Base-by-base conservation (phyloP, 345 rosid species). In the Heritiera littoralis region DNA sequence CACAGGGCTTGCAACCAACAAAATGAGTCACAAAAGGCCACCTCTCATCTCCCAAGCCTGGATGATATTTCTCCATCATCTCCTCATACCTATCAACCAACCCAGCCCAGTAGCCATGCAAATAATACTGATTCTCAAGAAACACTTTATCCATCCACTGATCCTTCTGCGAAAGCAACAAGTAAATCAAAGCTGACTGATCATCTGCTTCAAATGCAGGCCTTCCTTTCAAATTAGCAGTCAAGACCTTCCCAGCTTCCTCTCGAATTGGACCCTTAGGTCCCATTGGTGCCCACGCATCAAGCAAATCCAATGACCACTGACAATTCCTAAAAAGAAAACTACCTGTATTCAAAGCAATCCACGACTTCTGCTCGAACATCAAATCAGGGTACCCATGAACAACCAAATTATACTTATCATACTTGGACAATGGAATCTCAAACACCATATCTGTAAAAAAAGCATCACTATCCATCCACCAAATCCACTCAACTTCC, bases 391-490 rank as follows among this genome's bases (percentile, higher is more conserved):
- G 96, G 77, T 95, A 95, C 40, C 98, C 98, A 63, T 93, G 98
- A 78, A 95, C 86, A 72, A 95, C 98, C 91, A 95, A 74, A 84
- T 93, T 91, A 74, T 92, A 89, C 52, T 87, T 80, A 56, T 84
- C 83, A 61, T 95, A 95, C 85, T 87, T 92, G 35, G 79, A 55
- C 60, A 91, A 59, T 0, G 98, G 97, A 79, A 93, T 85, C 91
- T 95, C 90, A 75, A 95, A 95, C 76, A 93, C 96, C 94, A 95
- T 93, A 73, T 95, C 97, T 7, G 98, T 93, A 65, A 95, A 95
- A 89, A 95, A 77, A 3, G 98, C 98, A 85, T 95, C 98, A 87
- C 98, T 95, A 38, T 95, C 98, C 98, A 95, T 93, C 98, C 98
- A 95, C 97, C 98, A 92, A 81, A 95, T 90, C 98, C 98, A 95